phyloP scores from a whole-genome alignment of 345 rosid genomes.

The Pistacia integerrima region DNA sequence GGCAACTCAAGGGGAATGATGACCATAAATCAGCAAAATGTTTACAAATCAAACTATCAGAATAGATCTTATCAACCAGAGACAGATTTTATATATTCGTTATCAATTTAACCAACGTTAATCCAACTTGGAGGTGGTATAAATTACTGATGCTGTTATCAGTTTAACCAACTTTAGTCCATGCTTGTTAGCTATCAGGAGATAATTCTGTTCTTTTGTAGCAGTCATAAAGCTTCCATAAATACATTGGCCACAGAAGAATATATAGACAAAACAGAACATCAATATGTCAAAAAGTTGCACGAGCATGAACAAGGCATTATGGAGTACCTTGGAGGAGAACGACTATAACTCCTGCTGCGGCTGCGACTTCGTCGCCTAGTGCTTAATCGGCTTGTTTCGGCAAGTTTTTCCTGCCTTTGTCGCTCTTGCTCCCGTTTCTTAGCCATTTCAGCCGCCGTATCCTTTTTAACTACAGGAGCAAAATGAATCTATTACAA shows the following conservation, averaged over 20 bases:
- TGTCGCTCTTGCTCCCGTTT: slow-evolving; percentile 92
- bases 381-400: slow-evolving; percentile 73
- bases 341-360: slow-evolving; percentile 84
- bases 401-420: slow-evolving; percentile 86
- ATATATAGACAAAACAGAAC: not conserved
- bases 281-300: not conserved
- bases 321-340: slow-evolving; percentile 77
- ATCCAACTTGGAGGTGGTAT: not conserved
- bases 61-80: not conserved
- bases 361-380: slow-evolving; percentile 45
- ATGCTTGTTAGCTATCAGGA: not conserved
- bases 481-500: not conserved
- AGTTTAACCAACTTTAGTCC: not conserved
- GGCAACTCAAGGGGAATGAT: not conserved
- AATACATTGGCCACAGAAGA: not conserved
- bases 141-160: not conserved
- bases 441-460: slow-evolving; percentile 90
- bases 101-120: too few species aligned
- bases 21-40: not conserved
- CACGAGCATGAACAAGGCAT: slow-evolving; percentile 10
- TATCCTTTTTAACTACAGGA: slow-evolving; percentile 87
- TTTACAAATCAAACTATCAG: not conserved
- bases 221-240: not conserved
- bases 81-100: too few species aligned
- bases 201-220: not conserved